Base-by-base conservation (phyloP, 208 protist species). In the Acanthamoeba healyi region DNA sequence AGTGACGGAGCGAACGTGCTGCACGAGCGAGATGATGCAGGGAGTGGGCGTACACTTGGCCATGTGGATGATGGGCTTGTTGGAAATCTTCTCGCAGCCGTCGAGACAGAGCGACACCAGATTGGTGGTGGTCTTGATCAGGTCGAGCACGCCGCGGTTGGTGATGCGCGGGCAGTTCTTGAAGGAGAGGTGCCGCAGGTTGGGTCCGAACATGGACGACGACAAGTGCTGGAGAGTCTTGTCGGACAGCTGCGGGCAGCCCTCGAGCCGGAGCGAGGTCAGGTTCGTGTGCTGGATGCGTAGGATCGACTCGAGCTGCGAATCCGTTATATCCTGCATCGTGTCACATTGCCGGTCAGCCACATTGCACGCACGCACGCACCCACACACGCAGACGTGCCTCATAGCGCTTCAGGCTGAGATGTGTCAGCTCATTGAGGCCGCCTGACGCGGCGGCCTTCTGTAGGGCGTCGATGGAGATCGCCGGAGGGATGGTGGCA, bases 81-180 rank as follows among this genome's bases (percentile, higher is more conserved):
- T 72, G 51, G 84, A 74, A 5, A 91, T 91, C 54, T 70, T 65
- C 24, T 65, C 61, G 56, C 84, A 91, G 54, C 84, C 84, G 34
- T 91, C 84, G 56, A 91, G 61, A 36, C 34, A 65, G 12, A 91
- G 61, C 26, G 84, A 91, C 19, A 74, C 54, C 36, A 91, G 61
- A 17, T 40, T 40, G 29, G 84, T 44, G 61, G 56, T 44, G 22
- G 42, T 32, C 40, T 70, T 65, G 56, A 72, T 32, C 51, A 91
- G 38, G 19, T 91, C 84, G 36, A 72, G 51, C 24, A 91, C 84
- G 34, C 84, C 84, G 51, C 61, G 51, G 54, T 72, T 72, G 51
- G 84, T 91, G 42, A 91, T 44, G 22, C 61, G 51, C n/a, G 56
- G 51, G 84, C 84, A 91, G 61, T 91, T 65, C 29, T 49, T 65